These are phyloP conservation scores for Aspergillus panamensis DNA, from an alignment of 495 filamentous ascomycete species.

Conservation along the genomic window DNA sequence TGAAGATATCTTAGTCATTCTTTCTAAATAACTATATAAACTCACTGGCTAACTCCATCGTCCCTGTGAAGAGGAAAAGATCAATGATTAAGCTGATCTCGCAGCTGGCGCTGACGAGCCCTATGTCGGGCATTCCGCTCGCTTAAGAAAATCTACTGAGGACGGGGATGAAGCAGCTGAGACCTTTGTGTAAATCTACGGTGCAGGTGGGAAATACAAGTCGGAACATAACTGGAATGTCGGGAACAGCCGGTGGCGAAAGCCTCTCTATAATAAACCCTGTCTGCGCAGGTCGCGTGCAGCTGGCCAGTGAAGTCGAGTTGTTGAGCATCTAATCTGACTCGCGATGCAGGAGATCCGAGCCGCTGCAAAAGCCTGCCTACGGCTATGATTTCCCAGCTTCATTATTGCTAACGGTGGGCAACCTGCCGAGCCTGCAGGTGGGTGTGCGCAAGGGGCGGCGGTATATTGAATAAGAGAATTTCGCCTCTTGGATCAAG, in stretches of 20 bases:
- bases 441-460: slow-evolving; percentile 47
- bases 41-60: too few relatives aligned
- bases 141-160: slow-evolving; percentile 19
- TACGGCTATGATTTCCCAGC: slow-evolving; percentile 21
- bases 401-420: slow-evolving; percentile 29
- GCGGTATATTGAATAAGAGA: slow-evolving; percentile 52
- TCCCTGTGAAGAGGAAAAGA: slow-evolving; percentile 6
- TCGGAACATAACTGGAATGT: slow-evolving; percentile 36
- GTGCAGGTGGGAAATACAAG: slow-evolving; percentile 26
- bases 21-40: too few relatives aligned
- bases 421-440: slow-evolving; percentile 47
- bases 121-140: slow-evolving; percentile 42
- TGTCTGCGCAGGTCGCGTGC: slow-evolving; percentile 36
- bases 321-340: slow-evolving; percentile 38
- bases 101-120: slow-evolving; percentile 40
- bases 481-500: slow-evolving; percentile 25
- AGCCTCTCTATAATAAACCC: slow-evolving; percentile 51
- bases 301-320: slow-evolving; percentile 36
- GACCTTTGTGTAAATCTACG: slow-evolving; percentile 40
- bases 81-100: slow-evolving; percentile 38
- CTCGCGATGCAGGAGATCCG: slow-evolving; percentile 43
- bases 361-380: slow-evolving; percentile 23
- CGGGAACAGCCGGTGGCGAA: slow-evolving; percentile 43
- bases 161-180: slow-evolving; percentile 24
- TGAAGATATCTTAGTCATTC: too few relatives aligned